These are phyloP conservation scores for Macrolepiota albuminosa DNA, from an alignment of 768 basidiomycete species.

Conservation along the genomic window DNA sequence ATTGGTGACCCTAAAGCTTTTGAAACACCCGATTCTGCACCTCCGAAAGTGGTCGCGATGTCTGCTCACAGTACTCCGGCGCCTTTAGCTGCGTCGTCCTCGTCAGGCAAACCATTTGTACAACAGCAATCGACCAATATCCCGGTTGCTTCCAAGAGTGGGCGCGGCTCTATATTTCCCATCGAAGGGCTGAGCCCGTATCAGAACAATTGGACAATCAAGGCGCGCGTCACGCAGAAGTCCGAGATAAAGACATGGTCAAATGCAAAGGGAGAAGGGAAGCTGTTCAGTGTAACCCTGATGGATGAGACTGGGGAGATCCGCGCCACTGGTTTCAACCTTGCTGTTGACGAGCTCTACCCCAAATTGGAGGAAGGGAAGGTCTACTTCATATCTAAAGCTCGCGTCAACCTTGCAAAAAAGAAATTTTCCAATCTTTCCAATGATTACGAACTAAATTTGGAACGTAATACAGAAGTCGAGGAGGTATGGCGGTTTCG, in stretches of 20 bases:
- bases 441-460: conserved; percentile 89
- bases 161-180: conserved; percentile 51
- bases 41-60: conserved; percentile 23
- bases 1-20: conserved; percentile 57
- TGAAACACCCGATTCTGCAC: conserved; percentile 17
- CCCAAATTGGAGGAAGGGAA: conserved; percentile 87
- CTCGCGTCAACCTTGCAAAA: conserved; percentile 90
- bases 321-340: conserved; percentile 87
- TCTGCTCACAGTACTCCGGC: not conserved
- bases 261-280: conserved; percentile 88
- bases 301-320: conserved; percentile 97
- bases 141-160: conserved; percentile 13
- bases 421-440: conserved; percentile 89
- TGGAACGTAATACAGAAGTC: conserved; percentile 82
- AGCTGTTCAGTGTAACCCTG: conserved; percentile 86
- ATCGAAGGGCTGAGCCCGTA: conserved; percentile 96
- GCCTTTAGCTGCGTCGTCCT: conserved; percentile 19
- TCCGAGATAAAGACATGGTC: conserved; percentile 88
- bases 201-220: conserved; percentile 98
- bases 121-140: conserved; percentile 14
- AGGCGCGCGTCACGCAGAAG: conserved; percentile 88
- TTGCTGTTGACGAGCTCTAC: conserved; percentile 76
- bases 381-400: conserved; percentile 89
- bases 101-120: conserved; percentile 15
- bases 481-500: conserved; percentile 57